Evolutionary conservation across 257 asterid genomes (phyloP), one percentile per base, ranked within the genome.

Genomic region (Solanum pinnatisectum): DNA sequence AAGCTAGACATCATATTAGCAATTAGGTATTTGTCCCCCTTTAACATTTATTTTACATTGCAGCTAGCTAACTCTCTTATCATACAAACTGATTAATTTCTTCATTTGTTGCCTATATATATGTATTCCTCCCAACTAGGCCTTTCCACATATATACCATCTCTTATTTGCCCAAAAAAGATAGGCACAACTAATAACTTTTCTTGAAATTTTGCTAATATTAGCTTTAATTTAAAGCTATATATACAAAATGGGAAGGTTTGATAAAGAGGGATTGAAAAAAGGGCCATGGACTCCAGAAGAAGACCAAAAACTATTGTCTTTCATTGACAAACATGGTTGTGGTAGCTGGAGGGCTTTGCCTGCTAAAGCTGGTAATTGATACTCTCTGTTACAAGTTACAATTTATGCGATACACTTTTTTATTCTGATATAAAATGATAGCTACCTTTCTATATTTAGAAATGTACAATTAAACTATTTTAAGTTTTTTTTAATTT

Each of bases 221-320:
- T 56, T 56, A 6, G 10, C 49, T 52, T 18, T 6, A 52, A 52
- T 37, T 9, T 73, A 60, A 27, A 60, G 68, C 12, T 8, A 5
- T 73, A 1, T 18, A 5, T 70, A 23, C 16, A 52, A 84, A 49
- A 90, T 90, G 92, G 89, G 87, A 42, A 87, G 86, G 59, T 49
- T 89, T 40, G 87, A 88, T 4, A 90, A 88, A 59, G 89, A 67
- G 16, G 90, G 91, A 15, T 68, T 90, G 88, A 90, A 78, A 60
- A 90, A 88, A 85, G 92, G 92, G 12, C 85, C 92, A 68, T 90
- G 92, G 92, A 90, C 91, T 2, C 30, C 87, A 32, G 92, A 88
- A 35, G 92, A 90, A 35, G 92, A 90, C 73, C 88, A 87, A 22
- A 84, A 90, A 35, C 90, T 90, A 37, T 39, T 88, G 39, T 84